A percentile compares a stretch with the other conserved stretches of the same genome.
These are phyloP conservation scores for Triticum turgidum DNA, from an alignment of 176 grass and related monocot species.

Conservation along the genomic window DNA sequence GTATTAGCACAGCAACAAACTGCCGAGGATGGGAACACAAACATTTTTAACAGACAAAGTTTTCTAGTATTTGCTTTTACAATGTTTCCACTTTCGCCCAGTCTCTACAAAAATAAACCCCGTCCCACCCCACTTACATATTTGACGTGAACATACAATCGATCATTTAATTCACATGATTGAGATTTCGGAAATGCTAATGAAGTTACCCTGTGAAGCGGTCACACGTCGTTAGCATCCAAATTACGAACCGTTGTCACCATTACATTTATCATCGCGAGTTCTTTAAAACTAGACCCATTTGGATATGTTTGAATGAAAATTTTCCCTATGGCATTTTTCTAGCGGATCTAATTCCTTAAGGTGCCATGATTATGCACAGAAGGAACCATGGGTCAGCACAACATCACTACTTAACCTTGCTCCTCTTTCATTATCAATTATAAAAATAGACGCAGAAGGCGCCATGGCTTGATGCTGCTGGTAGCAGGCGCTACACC, in stretches of 20 bases:
- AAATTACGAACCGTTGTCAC: not conserved
- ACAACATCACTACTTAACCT: not conserved
- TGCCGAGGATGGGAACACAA: not conserved
- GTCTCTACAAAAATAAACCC: not conserved
- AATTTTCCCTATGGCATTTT: not conserved
- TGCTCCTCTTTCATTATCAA: not conserved
- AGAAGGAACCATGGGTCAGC: not conserved
- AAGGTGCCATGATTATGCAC: not conserved
- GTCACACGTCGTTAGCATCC: not conserved
- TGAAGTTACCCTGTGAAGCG: not conserved
- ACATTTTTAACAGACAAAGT: not conserved
- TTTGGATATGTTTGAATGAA: not conserved
- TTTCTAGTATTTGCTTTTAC: not conserved
- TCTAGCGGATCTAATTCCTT: not conserved
- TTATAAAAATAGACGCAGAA: not conserved
- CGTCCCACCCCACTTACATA: not conserved
- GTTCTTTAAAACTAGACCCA: not conserved
- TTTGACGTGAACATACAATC: conserved; percentile 10
- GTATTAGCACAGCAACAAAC: not conserved
- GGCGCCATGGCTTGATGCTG: not conserved
- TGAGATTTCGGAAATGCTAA: not conserved
- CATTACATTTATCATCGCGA: not conserved
- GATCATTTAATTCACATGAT: conserved; percentile 17
- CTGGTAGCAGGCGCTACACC: not conserved
- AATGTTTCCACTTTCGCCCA: not conserved